These are phyloP conservation scores for Alternaria angustiovoidea DNA, from an alignment of 2,329 filamentous ascomycete genomes.

Conservation along the genomic window DNA sequence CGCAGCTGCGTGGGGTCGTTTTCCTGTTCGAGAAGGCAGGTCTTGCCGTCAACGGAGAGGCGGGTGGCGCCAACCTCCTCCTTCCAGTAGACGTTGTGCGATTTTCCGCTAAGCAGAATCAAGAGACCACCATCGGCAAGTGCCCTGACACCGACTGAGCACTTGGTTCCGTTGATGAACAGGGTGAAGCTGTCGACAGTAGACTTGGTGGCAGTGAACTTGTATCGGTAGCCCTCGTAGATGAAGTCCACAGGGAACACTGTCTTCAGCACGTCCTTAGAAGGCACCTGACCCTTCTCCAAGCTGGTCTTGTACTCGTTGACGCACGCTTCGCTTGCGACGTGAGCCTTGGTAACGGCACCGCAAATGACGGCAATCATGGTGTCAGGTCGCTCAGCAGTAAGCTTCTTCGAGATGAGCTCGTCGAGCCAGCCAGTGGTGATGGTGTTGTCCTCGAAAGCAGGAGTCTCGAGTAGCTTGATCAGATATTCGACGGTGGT, in stretches of 20 bases:
- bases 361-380: constrained; percentile 95
- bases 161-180: constrained; percentile 99
- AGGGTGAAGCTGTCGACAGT: constrained; percentile 94
- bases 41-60: constrained; percentile 97
- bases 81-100: constrained; percentile 99
- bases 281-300: constrained; percentile 96
- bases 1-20: constrained; percentile 98
- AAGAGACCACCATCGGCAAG: constrained; percentile 94
- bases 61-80: constrained; percentile 96
- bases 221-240: constrained; percentile 95
- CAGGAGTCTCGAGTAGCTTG: constrained; percentile 96
- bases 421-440: constrained; percentile 99
- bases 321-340: constrained; percentile 90
- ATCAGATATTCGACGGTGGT: constrained; percentile 99
- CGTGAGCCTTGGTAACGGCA: constrained; percentile 92
- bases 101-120: constrained; percentile 87
- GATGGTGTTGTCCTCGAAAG: constrained; percentile 98
- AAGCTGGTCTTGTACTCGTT: constrained; percentile 86
- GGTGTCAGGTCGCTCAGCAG: constrained; percentile 91
- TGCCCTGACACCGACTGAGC: constrained; percentile 88
- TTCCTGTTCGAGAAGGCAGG: constrained; percentile 95
- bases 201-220: constrained; percentile 95
- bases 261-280: constrained; percentile 96
- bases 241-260: constrained; percentile 99
- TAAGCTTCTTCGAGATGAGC: constrained; percentile 96